Percentiles rank a stretch among this genome's conserved stretches.
phyloP scores from a whole-genome alignment of 345 rosid species.

The Dimocarpus longan region DNA sequence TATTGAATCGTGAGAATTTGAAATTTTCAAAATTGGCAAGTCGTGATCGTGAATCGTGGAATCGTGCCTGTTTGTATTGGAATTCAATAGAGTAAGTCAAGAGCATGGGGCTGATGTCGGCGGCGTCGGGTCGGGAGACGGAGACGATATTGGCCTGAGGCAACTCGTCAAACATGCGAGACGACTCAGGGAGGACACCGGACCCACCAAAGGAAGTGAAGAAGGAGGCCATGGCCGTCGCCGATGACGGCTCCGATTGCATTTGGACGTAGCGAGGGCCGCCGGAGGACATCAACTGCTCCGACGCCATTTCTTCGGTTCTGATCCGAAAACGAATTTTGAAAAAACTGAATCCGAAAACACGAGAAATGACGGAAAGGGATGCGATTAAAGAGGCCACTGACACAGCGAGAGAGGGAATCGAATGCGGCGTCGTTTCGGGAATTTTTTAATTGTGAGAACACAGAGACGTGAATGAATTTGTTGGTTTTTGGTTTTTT shows the following conservation, averaged over 20 bases:
- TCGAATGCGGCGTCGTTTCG: not conserved
- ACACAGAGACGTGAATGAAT: not conserved
- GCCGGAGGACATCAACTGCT: slow-evolving; percentile 65
- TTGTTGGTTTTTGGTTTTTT: not conserved
- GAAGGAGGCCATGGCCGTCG: slow-evolving; percentile 47
- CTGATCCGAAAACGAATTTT: not conserved
- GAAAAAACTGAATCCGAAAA: not conserved
- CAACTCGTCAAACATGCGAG: slow-evolving; percentile 84
- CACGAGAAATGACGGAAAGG: not conserved
- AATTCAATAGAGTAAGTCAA: slow-evolving; percentile 83
- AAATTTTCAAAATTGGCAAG: too few species aligned
- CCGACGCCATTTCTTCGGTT: slow-evolving; percentile 53
- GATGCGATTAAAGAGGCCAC: not conserved
- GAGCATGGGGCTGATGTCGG: slow-evolving; percentile 84
- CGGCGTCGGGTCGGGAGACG: slow-evolving; percentile 87
- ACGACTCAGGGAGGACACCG: slow-evolving; percentile 50
- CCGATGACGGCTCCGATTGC: slow-evolving; percentile 63
- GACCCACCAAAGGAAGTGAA: slow-evolving; percentile 54
- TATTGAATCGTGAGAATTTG: too few species aligned
- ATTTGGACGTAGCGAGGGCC: slow-evolving; percentile 72
- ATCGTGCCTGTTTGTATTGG: slow-evolving; percentile 82
- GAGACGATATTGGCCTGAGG: slow-evolving; percentile 74
- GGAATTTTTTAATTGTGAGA: not conserved
- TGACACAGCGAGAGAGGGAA: not conserved
- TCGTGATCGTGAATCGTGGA: not conserved